Evolutionary conservation across 169 alveolate species (phyloP).

Genomic region (Cryptosporidium xiaoi): DNA sequence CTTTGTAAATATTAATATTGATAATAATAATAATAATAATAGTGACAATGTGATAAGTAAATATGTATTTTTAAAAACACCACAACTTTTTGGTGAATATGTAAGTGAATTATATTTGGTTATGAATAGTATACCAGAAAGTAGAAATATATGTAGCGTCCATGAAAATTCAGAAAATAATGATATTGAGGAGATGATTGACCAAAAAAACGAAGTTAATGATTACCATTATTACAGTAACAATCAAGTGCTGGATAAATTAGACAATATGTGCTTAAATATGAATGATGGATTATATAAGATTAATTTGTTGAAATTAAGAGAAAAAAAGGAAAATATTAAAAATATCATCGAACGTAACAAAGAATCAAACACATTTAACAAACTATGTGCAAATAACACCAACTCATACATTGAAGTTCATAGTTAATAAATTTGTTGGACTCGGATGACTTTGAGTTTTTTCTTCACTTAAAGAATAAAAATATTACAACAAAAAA

Average conservation of each 20-base stretch:
- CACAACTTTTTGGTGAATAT: conserved; percentile 15
- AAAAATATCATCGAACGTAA: too few species aligned
- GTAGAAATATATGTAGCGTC: neutral
- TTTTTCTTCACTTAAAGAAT: neutral
- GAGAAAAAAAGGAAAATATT: neutral
- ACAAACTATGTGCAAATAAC: too few species aligned
- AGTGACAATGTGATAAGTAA: conserved; percentile 1
- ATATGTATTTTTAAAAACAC: neutral
- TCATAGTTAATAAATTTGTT: neutral
- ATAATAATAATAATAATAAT: neutral
- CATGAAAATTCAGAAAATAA: neutral
- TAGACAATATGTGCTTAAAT: neutral
- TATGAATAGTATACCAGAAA: conserved; percentile 14
- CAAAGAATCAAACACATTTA: too few species aligned
- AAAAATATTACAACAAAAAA: neutral
- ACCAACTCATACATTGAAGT: too few species aligned
- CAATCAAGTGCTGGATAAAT: neutral
- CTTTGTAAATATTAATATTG: conserved; percentile 4
- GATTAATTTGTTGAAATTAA: conserved; percentile 14
- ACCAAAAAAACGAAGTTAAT: neutral
- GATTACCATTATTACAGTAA: neutral
- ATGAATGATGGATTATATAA: neutral
- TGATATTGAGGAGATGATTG: neutral
- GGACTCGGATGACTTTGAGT: neutral
- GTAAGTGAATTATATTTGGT: conserved; percentile 22